Base-by-base conservation (phyloP, 371 early-diverging fungal species). In the Mucor ambiguus region DNA sequence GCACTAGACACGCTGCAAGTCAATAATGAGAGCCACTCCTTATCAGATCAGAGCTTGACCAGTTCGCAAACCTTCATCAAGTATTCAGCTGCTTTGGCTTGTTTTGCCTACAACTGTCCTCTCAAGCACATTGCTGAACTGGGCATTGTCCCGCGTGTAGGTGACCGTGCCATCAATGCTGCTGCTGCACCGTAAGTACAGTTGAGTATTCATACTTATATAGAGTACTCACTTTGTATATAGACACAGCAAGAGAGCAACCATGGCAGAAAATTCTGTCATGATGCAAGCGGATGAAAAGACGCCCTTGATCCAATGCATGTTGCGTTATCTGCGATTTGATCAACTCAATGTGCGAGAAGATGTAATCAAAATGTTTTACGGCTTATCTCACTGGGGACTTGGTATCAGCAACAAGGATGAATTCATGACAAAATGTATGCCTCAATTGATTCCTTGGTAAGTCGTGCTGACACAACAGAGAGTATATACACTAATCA, bases 41-140 rank as follows among this genome's bases (percentile, higher is more conserved):
- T 74, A 11, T 61, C 72, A 4, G 68, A 76, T 11, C 62, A 69
- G 48, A 63, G 63, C 3, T 52, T 82, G 12, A 43, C 58, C 14
- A 74, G 73, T 48, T 63, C 68, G 9, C 78, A 79, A 59, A 55
- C 18, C 6, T 76, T 81, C 61, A 68, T 83, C 2, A 77, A 72
- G 28, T 79, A 83, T 28, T 81, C 78, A 5, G 70, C 73, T 10
- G 81, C 71, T 14, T 29, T 83, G 4, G 58, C 74, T 49, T 79
- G 81, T 22, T 81, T 67, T 68, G 77, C 77, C 6, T 83, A 71
- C 48, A 70, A 74, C 18, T 83, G 84, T 48, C 75, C 84, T 2
- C 43, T 75, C 16, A 66, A 64, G 12, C 68, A 79, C 41, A 76
- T 83, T 29, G 41, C 63, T n/a, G 73, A 77, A n/a, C 64, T 81